Percentiles rank a stretch among this genome's conserved stretches.
phyloP scores from a whole-genome alignment of 805 yeast genomes.

The Saccharomycopsis olivae region DNA sequence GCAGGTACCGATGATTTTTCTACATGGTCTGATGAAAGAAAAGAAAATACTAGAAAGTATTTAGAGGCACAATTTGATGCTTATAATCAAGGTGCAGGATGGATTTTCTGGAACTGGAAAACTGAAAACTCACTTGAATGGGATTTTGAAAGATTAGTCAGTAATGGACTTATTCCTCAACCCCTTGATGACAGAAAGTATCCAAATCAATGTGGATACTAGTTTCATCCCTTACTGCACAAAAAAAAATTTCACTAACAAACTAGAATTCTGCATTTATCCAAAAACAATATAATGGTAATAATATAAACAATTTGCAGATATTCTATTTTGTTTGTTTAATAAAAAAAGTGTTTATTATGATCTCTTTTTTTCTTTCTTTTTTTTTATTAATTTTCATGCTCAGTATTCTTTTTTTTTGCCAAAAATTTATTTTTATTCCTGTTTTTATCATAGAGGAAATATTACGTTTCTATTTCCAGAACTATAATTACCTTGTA shows the following conservation, averaged over 20 bases:
- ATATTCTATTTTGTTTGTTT: background rate
- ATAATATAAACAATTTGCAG: too few species aligned
- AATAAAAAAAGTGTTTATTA: background rate
- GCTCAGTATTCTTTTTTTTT: too few species aligned
- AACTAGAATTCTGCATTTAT: too few species aligned
- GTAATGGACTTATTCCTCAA: slow-evolving; percentile 45
- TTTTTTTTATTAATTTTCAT: too few species aligned
- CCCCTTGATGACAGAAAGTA: slow-evolving; percentile 49
- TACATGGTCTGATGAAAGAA: slow-evolving; percentile 35
- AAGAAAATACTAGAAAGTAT: slow-evolving; percentile 37
- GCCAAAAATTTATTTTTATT: too few species aligned
- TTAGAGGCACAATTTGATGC: slow-evolving; percentile 53
- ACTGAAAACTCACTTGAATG: slow-evolving; percentile 59
- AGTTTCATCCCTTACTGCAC: background rate
- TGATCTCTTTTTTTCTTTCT: too few species aligned
- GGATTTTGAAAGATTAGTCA: slow-evolving; percentile 46
- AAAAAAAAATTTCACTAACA: too few species aligned
- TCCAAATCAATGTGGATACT: slow-evolving; percentile 13
- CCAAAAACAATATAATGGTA: too few species aligned
- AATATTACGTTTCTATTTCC: too few species aligned
- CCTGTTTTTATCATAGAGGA: too few species aligned
- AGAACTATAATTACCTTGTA: too few species aligned
- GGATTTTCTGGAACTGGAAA: slow-evolving; percentile 65
- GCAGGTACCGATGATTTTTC: slow-evolving; percentile 27
- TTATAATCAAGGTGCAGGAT: slow-evolving; percentile 40